phyloP scores from a whole-genome alignment of 441 rosid genomes.

The Pelargonium myrrhifolium region DNA sequence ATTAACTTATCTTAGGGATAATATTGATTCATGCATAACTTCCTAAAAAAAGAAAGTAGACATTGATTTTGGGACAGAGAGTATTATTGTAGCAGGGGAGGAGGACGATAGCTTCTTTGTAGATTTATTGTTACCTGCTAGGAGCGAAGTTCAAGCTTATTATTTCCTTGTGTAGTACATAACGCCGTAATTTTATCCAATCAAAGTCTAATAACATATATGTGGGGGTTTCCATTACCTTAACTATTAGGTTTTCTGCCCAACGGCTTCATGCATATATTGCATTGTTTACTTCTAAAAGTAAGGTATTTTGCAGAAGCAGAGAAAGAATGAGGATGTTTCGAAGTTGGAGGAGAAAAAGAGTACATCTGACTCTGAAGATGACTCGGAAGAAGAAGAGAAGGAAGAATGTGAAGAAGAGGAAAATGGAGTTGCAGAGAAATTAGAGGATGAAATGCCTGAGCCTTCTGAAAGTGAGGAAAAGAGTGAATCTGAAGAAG shows the following conservation, averaged over 20 bases:
- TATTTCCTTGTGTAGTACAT: neutral
- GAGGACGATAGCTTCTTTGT: no score
- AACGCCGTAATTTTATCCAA: neutral
- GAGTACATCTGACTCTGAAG: constrained; percentile 17
- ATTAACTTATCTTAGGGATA: no score
- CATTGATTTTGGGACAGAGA: no score
- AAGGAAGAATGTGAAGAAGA: constrained; percentile 42
- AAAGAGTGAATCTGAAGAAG: constrained; percentile 61
- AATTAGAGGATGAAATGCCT: constrained; percentile 58
- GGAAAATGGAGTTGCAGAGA: constrained; percentile 59
- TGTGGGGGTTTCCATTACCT: neutral
- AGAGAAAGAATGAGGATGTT: constrained; percentile 43
- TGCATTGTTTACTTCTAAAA: constrained; percentile 1
- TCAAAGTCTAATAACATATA: neutral
- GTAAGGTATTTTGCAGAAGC: constrained; percentile 36
- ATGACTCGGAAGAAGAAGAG: constrained; percentile 40
- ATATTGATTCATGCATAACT: no score
- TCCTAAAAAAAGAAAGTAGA: no score
- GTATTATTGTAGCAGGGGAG: no score
- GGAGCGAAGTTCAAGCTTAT: neutral
- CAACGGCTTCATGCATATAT: neutral
- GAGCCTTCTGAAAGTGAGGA: constrained; percentile 62
- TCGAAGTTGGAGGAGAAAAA: constrained; percentile 41
- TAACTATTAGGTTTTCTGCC: neutral
- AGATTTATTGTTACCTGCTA: no score